phyloP scores from a whole-genome alignment of 2,329 filamentous ascomycete genomes.

The Phialophora chinensis region DNA sequence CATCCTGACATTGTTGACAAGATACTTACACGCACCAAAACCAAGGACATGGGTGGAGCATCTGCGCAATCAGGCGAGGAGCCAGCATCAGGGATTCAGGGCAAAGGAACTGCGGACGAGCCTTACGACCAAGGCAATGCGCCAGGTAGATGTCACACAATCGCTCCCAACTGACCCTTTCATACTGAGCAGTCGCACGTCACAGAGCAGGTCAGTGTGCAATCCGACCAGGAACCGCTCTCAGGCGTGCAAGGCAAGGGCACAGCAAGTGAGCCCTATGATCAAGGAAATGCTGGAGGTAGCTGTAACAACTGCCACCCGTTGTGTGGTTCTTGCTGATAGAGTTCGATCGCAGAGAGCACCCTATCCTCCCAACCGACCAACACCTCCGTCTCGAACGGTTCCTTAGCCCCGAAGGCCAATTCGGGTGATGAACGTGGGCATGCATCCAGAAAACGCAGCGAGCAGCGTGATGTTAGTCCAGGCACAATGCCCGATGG shows the following conservation, averaged over 20 bases:
- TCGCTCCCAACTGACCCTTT: not conserved
- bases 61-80: slow-evolving; percentile 31
- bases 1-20: slow-evolving; percentile 14
- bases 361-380: slow-evolving; percentile 23
- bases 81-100: slow-evolving; percentile 35
- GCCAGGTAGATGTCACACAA: slow-evolving; percentile 24
- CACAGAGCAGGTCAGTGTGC: slow-evolving; percentile 2
- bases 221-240: slow-evolving; percentile 31
- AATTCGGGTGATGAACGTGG: slow-evolving; percentile 16
- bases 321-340: slow-evolving; percentile 3
- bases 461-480: slow-evolving; percentile 35
- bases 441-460: slow-evolving; percentile 15
- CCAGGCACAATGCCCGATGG: slow-evolving; percentile 38
- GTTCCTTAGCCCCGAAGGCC: slow-evolving; percentile 15
- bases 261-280: slow-evolving; percentile 29
- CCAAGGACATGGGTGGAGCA: slow-evolving; percentile 20
- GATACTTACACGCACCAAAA: slow-evolving; percentile 18
- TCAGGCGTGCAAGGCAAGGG: slow-evolving; percentile 34
- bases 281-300: slow-evolving; percentile 34
- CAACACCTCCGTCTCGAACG: slow-evolving; percentile 3
- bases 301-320: not conserved
- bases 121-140: slow-evolving; percentile 39
- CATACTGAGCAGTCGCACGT: not conserved
- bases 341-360: slow-evolving; percentile 16
- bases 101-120: slow-evolving; percentile 35